A percentile compares a stretch with the other conserved stretches of the same genome.
These are phyloP conservation scores for Ogataea nonfermentans DNA, from an alignment of 805 yeast genomes.

Conservation along the genomic window DNA sequence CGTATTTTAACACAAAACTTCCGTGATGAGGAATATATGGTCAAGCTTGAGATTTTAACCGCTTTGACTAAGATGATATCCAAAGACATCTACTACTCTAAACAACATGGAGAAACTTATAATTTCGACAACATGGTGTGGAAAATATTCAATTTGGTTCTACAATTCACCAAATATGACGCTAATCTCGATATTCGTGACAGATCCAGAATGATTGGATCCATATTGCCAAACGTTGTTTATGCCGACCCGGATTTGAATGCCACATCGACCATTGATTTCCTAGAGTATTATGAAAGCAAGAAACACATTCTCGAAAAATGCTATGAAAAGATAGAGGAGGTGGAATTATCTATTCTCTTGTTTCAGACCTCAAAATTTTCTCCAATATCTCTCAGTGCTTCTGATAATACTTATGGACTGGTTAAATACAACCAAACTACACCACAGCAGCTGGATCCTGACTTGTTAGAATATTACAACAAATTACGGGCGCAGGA, in stretches of 20 bases:
- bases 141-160: slow-evolving; percentile 57
- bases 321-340: slow-evolving; percentile 24
- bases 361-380: slow-evolving; percentile 32
- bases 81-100: slow-evolving; percentile 46
- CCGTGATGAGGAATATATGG: slow-evolving; percentile 50
- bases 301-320: slow-evolving; percentile 10
- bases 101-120: slow-evolving; percentile 29
- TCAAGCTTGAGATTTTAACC: slow-evolving; percentile 68
- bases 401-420: background rate
- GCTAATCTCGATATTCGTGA: slow-evolving; percentile 76
- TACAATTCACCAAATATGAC: slow-evolving; percentile 73
- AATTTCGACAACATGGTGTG: slow-evolving; percentile 38
- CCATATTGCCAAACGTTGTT: slow-evolving; percentile 48
- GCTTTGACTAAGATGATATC: slow-evolving; percentile 73
- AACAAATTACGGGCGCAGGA: slow-evolving; percentile 32
- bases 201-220: slow-evolving; percentile 69
- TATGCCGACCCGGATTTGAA: slow-evolving; percentile 35
- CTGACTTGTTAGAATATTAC: slow-evolving; percentile 28
- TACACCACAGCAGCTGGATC: slow-evolving; percentile 20
- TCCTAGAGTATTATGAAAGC: slow-evolving; percentile 19
- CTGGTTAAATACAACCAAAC: slow-evolving; percentile 16
- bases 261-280: slow-evolving; percentile 18
- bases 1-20: slow-evolving; percentile 56
- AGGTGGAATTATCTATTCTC: slow-evolving; percentile 30
- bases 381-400: slow-evolving; percentile 15